Evolutionary conservation across 1,139 yeast species (phyloP), one percentile per base, ranked within the genome.

Genomic region (Pichia terricola): DNA sequence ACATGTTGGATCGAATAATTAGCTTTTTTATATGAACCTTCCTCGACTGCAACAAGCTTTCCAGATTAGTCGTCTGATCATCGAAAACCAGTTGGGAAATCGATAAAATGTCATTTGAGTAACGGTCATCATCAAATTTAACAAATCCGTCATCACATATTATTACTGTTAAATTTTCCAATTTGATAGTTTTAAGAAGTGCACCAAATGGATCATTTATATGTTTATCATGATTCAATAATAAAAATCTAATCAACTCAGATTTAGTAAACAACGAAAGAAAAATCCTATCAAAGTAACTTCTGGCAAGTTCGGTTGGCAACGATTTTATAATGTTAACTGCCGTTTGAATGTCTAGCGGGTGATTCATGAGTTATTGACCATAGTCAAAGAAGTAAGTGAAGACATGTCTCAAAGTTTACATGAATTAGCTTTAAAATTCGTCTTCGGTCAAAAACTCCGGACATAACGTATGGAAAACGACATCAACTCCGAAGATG

Each of bases 201-300:
- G n/a, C n/a, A n/a, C n/a, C n/a, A n/a, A n/a, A n/a, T n/a, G n/a
- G n/a, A n/a, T n/a, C n/a, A n/a, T n/a, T n/a, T n/a, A n/a, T n/a
- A n/a, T n/a, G n/a, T n/a, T n/a, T n/a, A n/a, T n/a, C 38, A 9
- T 27, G 22, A 39, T 41, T 38, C 9, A 41, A 31, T 26, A 41
- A 25, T 33, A 41, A 37, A 34, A 38, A 41, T 25, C 44, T 28
- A 5, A 41, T 38, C 3, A 41, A 37, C 27, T 41, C 44, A 1
- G 44, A 34, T 31, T 41, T 41, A 10, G 44, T 32, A 26, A 41
- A 41, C 5, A 41, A 25, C 4, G 16, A 37, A 28, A n/a, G 28
- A 11, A 41, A 33, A 26, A 35, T 38, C 10, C 25, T 34, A 37
- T 41, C 37, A 9, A 38, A 28, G n/a, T 37, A 28, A 30, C 37